Evolutionary conservation across 305 asterid species (phyloP), one percentile per base, ranked within the genome.

Genomic region (Lippia alba): DNA sequence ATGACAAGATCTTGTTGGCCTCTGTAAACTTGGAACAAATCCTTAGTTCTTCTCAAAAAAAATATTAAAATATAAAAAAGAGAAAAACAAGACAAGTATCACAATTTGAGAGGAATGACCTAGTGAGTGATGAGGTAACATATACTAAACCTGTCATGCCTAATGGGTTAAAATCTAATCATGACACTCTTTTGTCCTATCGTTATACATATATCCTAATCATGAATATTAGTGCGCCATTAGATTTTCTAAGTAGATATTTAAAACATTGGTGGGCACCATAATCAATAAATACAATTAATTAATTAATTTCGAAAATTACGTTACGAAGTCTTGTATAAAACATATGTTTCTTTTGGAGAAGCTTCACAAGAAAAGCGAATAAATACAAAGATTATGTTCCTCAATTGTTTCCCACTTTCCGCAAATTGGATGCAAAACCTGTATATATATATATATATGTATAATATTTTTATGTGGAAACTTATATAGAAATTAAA

Each of bases 311-410:
- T 56, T 62, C 10, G 12, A 12, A 15, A 41, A 32, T 0, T 12
- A 33, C 41, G 2, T 36, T 36, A 1, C 41, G 0, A 36, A 36
- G 41, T 36, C 41, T 36, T 12, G 15, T 12, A 12, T 16, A 5
- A 12, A 12, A n/a, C 4, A 19, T 58, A 56, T 49, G 48, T 50
- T 32, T 41, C 63, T 55, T 61, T 72, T n/a, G 71, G 59, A 61
- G 74, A 67, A 77, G 45, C 58, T 76, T 76, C 71, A 19, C 39
- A 51, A 44, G n/a, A 71, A 69, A 65, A 71, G 76, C 54, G 72
- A 53, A 64, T 59, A n/a, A 66, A 40, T 60, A 48, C 45, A 41
- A 24, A 71, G 58, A 65, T 59, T 8, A 58, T 74, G 71, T 63
- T 20, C 64, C 51, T 50, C 68, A 58, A 66, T 49, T 74, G 24